These are phyloP conservation scores for Polyporus arcularius DNA, from an alignment of 768 basidiomycete species.

Conservation along the genomic window DNA sequence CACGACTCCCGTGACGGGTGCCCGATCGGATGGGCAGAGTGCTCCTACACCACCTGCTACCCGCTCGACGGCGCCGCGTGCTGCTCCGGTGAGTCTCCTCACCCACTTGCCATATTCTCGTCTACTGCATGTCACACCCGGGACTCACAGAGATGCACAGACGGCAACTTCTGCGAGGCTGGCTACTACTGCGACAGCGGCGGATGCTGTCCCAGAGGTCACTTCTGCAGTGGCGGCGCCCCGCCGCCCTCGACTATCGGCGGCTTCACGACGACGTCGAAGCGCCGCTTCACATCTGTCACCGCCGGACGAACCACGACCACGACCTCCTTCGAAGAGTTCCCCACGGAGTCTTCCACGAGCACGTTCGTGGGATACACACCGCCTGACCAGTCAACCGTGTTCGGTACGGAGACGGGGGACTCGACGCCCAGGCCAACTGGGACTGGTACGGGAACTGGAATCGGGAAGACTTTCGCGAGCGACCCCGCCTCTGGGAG, in stretches of 20 bases:
- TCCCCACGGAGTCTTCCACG: background rate
- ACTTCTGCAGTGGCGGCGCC: slow-evolving; percentile 7
- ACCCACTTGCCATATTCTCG: no score
- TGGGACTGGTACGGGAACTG: background rate
- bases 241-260: slow-evolving; percentile 6
- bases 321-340: background rate
- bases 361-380: background rate
- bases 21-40: slow-evolving; percentile 8
- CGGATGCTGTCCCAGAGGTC: slow-evolving; percentile 11
- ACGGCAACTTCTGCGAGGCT: slow-evolving; percentile 8
- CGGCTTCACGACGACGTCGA: background rate
- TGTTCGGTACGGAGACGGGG: background rate
- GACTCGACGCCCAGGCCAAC: background rate
- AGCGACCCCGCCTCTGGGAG: background rate
- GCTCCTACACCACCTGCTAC: slow-evolving; percentile 11
- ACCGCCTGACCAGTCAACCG: background rate
- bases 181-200: slow-evolving; percentile 9
- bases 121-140: background rate
- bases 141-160: background rate
- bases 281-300: background rate
- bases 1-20: background rate
- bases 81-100: slow-evolving; percentile 4
- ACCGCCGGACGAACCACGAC: background rate
- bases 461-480: background rate
- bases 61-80: slow-evolving; percentile 17